Conservation (phyloP, 2,329 filamentous ascomycete genomes). For the Sclerotiophoma versabilis region DNA sequence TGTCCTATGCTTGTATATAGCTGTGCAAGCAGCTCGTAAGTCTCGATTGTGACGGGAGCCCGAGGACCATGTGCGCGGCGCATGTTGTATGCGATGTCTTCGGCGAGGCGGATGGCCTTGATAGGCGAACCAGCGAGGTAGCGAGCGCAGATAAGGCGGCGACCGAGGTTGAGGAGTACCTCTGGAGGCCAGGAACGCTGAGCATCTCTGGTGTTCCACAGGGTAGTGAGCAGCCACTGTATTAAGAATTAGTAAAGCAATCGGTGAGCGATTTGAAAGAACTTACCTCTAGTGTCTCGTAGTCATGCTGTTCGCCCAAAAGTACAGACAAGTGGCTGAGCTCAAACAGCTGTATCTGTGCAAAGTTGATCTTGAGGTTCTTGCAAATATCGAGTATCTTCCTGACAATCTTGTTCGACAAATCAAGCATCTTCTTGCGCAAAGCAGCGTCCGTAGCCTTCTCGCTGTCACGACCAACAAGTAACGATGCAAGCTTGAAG, state of each 20-base stretch:
- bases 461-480: slow-evolving; percentile 40
- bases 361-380: slow-evolving; percentile 53
- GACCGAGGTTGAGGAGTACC: slow-evolving; percentile 61
- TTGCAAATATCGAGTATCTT: slow-evolving; percentile 52
- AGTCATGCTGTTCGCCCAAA: slow-evolving; percentile 56
- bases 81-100: slow-evolving; percentile 64
- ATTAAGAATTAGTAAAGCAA: slow-evolving; percentile 6
- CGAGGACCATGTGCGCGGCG: slow-evolving; percentile 60
- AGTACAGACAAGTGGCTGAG: slow-evolving; percentile 54
- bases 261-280: neutral
- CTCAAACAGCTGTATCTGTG: slow-evolving; percentile 51
- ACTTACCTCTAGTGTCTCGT: slow-evolving; percentile 49
- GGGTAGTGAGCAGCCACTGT: slow-evolving; percentile 44
- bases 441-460: slow-evolving; percentile 41
- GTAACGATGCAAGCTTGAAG: slow-evolving; percentile 47
- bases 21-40: slow-evolving; percentile 58
- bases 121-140: slow-evolving; percentile 58
- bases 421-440: slow-evolving; percentile 51
- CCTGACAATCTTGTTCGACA: slow-evolving; percentile 52
- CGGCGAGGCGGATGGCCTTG: slow-evolving; percentile 53
- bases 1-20: slow-evolving; percentile 56
- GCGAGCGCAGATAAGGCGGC: slow-evolving; percentile 60
- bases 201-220: slow-evolving; percentile 47
- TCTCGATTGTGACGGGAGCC: slow-evolving; percentile 57
- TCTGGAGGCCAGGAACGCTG: slow-evolving; percentile 43